Base-by-base conservation (phyloP, 2,329 filamentous ascomycete species). In the Cladobotryum protrusum region DNA sequence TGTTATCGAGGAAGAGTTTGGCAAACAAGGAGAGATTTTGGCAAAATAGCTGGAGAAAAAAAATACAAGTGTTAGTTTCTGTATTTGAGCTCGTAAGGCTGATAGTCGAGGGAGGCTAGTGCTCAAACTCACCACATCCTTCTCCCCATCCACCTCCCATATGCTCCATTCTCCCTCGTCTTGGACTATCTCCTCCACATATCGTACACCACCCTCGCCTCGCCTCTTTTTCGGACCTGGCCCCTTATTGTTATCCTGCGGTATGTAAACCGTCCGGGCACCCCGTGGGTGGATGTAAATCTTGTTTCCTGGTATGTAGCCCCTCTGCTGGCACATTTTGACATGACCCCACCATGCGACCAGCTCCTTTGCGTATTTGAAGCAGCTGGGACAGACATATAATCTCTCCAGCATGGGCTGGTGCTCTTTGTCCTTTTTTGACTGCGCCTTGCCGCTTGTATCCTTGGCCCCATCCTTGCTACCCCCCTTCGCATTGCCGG, bases 1-100 rank as follows among this genome's bases (percentile, higher is more conserved):
- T 99, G 64, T 95, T 96, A 68, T 97, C 91, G 56, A 99, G 86
- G 68, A 97, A 99, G 41, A 99, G 82, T 69, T 97, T 99, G 24
- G 90, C 91, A 67, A 97, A 96, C 42, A 99, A 83, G 9, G 89
- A 96, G 12, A 99, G 79, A 61, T 96, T 96, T 69, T 97, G 93
- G 58, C 89, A 91, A 66, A 95, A 97, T 29, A 96, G 79, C 78
- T 85, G 53, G 20, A 42, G 46, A 39, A 4, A 36, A 19, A 50
- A 41, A 41, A 59, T 49, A 39, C n/a, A 34, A 15, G 20, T 1
- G 49, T 64, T 50, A 58, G 48, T 44, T 9, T 35, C 18, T 9
- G 7, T 3, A 11, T 20, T 47, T 49, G 49, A n/a, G 24, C 14
- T 15, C 18, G 19, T 18, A 14, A 5, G 5, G 13, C n/a, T 17